phyloP scores from a whole-genome alignment of 768 basidiomycete genomes.

The Tylopilus plumbeoviolaceoides region DNA sequence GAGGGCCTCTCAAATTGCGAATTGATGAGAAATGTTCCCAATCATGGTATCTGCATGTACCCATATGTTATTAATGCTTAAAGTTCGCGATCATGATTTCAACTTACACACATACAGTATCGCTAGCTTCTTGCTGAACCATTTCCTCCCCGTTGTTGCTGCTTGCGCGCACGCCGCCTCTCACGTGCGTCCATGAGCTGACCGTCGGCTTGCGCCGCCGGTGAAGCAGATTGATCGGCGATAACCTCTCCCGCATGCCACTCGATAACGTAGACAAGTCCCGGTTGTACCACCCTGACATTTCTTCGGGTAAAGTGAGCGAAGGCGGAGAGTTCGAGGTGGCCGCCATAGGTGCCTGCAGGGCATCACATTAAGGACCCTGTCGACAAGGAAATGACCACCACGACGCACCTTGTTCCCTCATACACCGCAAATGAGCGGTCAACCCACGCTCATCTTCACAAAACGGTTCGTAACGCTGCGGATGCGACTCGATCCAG shows the following conservation, averaged over 20 bases:
- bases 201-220: slow-evolving; percentile 24
- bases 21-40: slow-evolving; percentile 97
- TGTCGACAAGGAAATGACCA: background rate
- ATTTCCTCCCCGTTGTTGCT: slow-evolving; percentile 30
- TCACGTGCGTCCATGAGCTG: slow-evolving; percentile 38
- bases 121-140: slow-evolving; percentile 20
- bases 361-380: slow-evolving; percentile 9
- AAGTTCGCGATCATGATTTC: slow-evolving; percentile 5
- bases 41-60: slow-evolving; percentile 67
- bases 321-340: slow-evolving; percentile 91
- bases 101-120: slow-evolving; percentile 79
- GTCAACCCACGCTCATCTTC: slow-evolving; percentile 79
- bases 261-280: slow-evolving; percentile 86
- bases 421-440: slow-evolving; percentile 72
- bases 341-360: slow-evolving; percentile 84
- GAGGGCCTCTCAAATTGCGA: slow-evolving; percentile 80
- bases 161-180: slow-evolving; percentile 39
- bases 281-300: slow-evolving; percentile 92
- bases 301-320: slow-evolving; percentile 73
- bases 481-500: slow-evolving; percentile 67
- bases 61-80: slow-evolving; percentile 9
- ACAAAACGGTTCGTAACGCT: slow-evolving; percentile 82
- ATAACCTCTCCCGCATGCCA: slow-evolving; percentile 56
- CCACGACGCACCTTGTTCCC: slow-evolving; percentile 57
- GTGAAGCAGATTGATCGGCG: slow-evolving; percentile 25